Evolutionary conservation across 257 asterid genomes (phyloP).

Genomic region (Perilla frutescens): DNA sequence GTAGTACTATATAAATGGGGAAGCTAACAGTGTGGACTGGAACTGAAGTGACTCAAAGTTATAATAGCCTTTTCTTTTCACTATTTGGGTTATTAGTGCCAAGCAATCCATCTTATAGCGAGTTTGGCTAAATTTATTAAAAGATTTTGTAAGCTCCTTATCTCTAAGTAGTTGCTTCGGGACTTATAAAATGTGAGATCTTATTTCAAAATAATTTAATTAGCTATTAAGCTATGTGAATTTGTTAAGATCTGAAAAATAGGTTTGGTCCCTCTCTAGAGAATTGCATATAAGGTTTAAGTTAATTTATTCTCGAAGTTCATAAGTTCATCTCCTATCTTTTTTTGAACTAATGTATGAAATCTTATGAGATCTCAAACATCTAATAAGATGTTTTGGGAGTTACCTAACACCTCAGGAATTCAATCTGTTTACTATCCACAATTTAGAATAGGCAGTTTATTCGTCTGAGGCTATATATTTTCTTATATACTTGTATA

Average conservation of each 20-base stretch:
- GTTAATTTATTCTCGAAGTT: not conserved
- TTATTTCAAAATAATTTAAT: not conserved
- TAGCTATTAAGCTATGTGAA: not conserved
- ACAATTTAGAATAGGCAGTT: not conserved
- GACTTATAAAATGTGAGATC: not conserved
- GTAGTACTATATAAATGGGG: not conserved
- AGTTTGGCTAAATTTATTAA: conserved; percentile 2
- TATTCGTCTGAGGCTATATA: not conserved
- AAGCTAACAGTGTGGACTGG: not conserved
- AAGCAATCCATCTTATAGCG: not conserved
- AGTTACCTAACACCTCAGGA: conserved; percentile 1
- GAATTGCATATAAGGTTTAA: not conserved
- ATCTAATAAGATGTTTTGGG: not conserved
- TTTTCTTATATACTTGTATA: not conserved
- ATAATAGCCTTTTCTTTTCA: not conserved
- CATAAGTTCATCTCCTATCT: conserved; percentile 5
- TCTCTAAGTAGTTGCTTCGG: not conserved
- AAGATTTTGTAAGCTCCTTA: conserved; percentile 9
- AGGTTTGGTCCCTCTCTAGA: conserved; percentile 4
- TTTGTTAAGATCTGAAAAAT: not conserved
- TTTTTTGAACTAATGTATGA: not conserved
- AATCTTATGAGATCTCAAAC: not conserved
- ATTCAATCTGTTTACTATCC: conserved; percentile 4
- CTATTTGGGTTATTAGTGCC: not conserved
- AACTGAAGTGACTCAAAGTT: not conserved